Percentiles rank a stretch among this genome's conserved stretches.
Evolutionary conservation across 441 rosid genomes (phyloP).

Genomic region (Pelargonium exstipulatum): DNA sequence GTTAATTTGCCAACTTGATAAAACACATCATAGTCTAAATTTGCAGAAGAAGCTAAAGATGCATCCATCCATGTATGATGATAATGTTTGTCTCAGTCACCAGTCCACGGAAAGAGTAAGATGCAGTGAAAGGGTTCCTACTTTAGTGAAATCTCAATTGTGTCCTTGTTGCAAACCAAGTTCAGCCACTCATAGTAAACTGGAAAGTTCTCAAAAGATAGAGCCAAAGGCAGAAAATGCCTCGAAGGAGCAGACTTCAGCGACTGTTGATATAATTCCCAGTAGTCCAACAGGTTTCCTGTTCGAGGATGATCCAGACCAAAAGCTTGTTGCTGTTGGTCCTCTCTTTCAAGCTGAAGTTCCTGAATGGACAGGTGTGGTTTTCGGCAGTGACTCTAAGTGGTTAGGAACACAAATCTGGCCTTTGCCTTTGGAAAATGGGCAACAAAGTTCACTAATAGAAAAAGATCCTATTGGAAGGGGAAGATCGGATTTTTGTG

Average conservation of each 20-base stretch:
- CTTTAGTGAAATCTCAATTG: slow-evolving; percentile 22
- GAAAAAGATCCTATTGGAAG: slow-evolving; percentile 27
- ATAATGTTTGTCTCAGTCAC: slow-evolving; percentile 9
- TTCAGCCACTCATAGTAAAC: slow-evolving; percentile 26
- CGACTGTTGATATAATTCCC: slow-evolving; percentile 22
- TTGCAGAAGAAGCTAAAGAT: slow-evolving; percentile 40
- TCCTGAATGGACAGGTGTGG: slow-evolving; percentile 41
- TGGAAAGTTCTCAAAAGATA: slow-evolving; percentile 11
- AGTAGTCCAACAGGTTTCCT: slow-evolving; percentile 11
- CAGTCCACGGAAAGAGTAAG: slow-evolving; percentile 31
- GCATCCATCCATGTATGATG: slow-evolving; percentile 43
- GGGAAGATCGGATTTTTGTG: slow-evolving; percentile 39
- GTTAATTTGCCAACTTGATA: slow-evolving; percentile 12
- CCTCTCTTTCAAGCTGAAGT: slow-evolving; percentile 44
- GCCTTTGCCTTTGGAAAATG: slow-evolving; percentile 26
- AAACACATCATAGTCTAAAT: slow-evolving; percentile 12
- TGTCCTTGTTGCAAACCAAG: slow-evolving; percentile 34
- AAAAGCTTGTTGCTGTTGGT: slow-evolving; percentile 32
- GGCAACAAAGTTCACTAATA: slow-evolving; percentile 13
- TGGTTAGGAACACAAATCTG: slow-evolving; percentile 50
- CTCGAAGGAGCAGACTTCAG: slow-evolving; percentile 15
- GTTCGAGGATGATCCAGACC: slow-evolving; percentile 22
- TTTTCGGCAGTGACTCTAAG: slow-evolving; percentile 37
- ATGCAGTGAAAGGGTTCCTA: slow-evolving; percentile 29
- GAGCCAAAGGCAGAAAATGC: slow-evolving; percentile 15